Evolutionary conservation across 225 moss, liverwort and hornwort species (phyloP), one percentile per base, ranked within the genome.

Genomic region (Bryum argenteum): DNA sequence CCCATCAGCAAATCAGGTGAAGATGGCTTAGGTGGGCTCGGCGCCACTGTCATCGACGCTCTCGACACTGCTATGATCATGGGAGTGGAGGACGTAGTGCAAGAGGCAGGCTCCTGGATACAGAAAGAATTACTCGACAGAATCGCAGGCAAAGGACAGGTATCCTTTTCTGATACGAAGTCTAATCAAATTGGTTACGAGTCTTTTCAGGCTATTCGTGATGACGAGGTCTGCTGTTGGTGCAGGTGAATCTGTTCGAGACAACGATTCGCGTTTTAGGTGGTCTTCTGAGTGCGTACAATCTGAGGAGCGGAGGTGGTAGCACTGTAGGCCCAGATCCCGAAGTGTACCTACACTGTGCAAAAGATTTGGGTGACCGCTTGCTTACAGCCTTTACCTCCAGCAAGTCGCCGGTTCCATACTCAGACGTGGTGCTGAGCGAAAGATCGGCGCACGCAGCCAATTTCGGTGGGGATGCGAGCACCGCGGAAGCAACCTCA

Each of bases 21-120:
- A 7, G 85, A 98, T 84, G 89, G 90, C 69, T 86, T 98, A 16
- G 97, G 97, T 71, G 97, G 97, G 50, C 88, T 98, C 24, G 97
- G 97, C 39, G 97, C 94, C 52, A 91, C 94, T 54, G 79, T 94
- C 38, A 87, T 98, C 14, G 97, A 98, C 84, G 89, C 94, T 56
- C 86, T 98, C 40, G 97, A 98, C 81, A 98, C 97, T 40, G 94
- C 97, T 59, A 94, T 98, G 78, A 94, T 98, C 26, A 98, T 98
- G 97, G 89, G 85, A 43, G 87, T 94, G 82, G 82, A 82, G 11
- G 91, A 89, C 54, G 80, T 98, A 22, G 94, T 94, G 63, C 79
- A 88, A 61, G 94, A 89, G 73, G 97, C 92, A 51, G 94, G 92
- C 67, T 79, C 83, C 24, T 98, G 97, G 97, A 85, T 98, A 65